Evolutionary conservation across 257 asterid species (phyloP).

Genomic region (Scutellaria baicalensis): DNA sequence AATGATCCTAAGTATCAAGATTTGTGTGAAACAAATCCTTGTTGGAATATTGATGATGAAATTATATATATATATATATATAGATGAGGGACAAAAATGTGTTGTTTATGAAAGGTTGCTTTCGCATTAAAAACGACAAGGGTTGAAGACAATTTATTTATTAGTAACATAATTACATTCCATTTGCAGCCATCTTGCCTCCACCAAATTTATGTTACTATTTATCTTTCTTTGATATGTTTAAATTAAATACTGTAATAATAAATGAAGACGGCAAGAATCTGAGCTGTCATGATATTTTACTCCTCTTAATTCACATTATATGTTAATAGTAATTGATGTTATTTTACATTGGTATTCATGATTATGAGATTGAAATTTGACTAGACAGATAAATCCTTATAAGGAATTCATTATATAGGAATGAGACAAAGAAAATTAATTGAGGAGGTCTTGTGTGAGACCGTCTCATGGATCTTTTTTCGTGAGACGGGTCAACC

Average conservation of each 20-base stretch:
- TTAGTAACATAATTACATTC: slow-evolving; percentile 8
- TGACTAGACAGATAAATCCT: no score
- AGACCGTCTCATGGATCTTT: no score
- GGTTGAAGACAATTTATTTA: not conserved
- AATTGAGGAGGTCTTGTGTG: no score
- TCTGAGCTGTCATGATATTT: not conserved
- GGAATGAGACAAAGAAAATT: no score
- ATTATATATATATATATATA: not conserved
- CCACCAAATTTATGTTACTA: not conserved
- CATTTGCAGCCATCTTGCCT: slow-evolving; percentile 17
- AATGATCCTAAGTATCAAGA: slow-evolving; percentile 3
- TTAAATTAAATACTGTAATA: not conserved
- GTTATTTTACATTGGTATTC: no score
- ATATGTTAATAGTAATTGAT: no score
- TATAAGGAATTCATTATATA: no score
- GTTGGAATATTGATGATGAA: not conserved
- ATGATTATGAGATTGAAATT: no score
- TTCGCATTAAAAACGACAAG: slow-evolving; percentile 19
- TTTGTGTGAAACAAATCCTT: not conserved
- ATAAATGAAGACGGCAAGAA: slow-evolving; percentile 4
- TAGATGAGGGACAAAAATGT: slow-evolving; percentile 8
- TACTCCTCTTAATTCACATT: no score
- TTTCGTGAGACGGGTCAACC: no score
- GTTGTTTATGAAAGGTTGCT: slow-evolving; percentile 18
- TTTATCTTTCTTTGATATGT: not conserved